Percentiles rank a stretch among this genome's conserved stretches.
Evolutionary conservation across 2,329 filamentous ascomycete genomes (phyloP).

Genomic region (Aureobasidium sp.): DNA sequence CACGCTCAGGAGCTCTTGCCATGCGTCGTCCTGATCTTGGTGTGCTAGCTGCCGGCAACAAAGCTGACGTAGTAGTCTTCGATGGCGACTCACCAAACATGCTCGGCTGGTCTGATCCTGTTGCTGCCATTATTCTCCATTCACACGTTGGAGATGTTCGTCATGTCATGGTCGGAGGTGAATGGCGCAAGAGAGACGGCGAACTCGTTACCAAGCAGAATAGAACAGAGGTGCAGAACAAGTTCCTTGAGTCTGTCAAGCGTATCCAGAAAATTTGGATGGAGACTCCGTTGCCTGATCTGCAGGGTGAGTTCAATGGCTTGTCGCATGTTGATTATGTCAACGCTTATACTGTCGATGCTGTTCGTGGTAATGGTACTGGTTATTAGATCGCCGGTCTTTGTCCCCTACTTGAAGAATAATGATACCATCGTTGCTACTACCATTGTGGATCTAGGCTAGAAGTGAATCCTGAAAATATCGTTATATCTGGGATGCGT

Average conservation of each 20-base stretch:
- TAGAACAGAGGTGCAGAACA: background rate
- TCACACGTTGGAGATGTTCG: constrained; percentile 46
- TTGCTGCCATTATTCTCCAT: constrained; percentile 45
- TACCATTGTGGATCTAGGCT: no score
- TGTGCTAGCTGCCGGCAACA: constrained; percentile 38
- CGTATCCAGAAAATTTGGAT: background rate
- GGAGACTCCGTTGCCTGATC: background rate
- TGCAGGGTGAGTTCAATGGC: background rate
- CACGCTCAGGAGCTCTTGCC: constrained; percentile 46
- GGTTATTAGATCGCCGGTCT: background rate
- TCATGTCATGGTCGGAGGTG: constrained; percentile 46
- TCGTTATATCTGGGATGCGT: no score
- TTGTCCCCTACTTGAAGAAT: background rate
- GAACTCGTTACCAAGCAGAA: background rate
- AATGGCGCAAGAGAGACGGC: constrained; percentile 44
- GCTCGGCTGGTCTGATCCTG: constrained; percentile 49
- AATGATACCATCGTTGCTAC: no score
- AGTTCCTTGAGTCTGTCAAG: background rate
- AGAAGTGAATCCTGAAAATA: no score
- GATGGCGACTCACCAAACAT: constrained; percentile 44
- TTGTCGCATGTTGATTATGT: background rate
- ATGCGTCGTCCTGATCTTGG: constrained; percentile 48
- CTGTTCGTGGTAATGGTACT: background rate
- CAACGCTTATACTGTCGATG: background rate
- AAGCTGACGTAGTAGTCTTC: constrained; percentile 50